phyloP scores from a whole-genome alignment of 2,329 filamentous ascomycete species.

The Fusarium vanettenii region DNA sequence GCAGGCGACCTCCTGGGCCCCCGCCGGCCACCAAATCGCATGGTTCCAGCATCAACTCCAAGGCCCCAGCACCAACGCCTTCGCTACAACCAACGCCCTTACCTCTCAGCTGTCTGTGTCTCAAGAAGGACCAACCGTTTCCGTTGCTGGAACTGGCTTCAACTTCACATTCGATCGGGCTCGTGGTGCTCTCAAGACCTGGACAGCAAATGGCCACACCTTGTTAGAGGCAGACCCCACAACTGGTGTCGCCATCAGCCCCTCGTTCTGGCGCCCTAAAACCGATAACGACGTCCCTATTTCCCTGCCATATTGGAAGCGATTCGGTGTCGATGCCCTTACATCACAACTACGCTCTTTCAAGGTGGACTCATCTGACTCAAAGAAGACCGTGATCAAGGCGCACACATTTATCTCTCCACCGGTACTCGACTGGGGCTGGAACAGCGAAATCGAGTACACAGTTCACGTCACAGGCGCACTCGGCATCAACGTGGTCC shows the following conservation, averaged over 20 bases:
- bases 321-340: constrained; percentile 60
- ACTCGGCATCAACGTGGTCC: constrained; percentile 58
- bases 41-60: constrained; percentile 62
- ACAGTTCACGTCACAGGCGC: constrained; percentile 59
- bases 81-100: constrained; percentile 7
- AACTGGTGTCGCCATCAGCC: constrained; percentile 52
- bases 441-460: constrained; percentile 62
- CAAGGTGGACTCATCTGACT: constrained; percentile 51
- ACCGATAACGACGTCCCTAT: constrained; percentile 72
- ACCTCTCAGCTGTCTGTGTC: constrained; percentile 39
- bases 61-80: not conserved
- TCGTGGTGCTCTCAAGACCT: constrained; percentile 56
- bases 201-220: constrained; percentile 50
- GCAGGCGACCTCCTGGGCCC: constrained; percentile 61
- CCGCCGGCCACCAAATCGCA: constrained; percentile 64
- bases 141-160: constrained; percentile 44
- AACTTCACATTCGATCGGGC: constrained; percentile 58
- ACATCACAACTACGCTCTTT: constrained; percentile 60
- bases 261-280: constrained; percentile 71
- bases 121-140: constrained; percentile 6
- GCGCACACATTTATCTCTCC: constrained; percentile 68
- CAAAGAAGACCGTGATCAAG: constrained; percentile 60
- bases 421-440: constrained; percentile 71
- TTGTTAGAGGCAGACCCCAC: constrained; percentile 52
- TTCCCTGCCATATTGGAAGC: constrained; percentile 68